Percentiles rank a stretch among this genome's conserved stretches.
Evolutionary conservation across 176 grass and related monocot species (phyloP).

Genomic region (Ensete ventricosum): DNA sequence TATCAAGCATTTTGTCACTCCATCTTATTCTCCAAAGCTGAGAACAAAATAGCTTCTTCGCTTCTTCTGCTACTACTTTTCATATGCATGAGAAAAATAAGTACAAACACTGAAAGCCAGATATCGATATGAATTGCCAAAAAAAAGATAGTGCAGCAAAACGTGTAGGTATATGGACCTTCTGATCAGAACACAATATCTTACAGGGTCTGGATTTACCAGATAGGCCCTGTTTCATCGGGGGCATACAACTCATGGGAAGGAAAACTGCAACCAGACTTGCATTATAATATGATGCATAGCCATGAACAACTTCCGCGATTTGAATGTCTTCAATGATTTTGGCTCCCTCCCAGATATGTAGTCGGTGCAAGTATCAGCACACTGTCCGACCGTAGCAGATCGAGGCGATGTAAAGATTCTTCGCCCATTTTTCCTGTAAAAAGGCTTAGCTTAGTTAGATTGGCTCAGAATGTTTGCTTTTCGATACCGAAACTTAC

Average conservation of each 20-base stretch:
- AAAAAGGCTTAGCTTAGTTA: conserved; percentile 1
- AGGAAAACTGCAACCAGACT: background rate
- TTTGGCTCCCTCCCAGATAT: background rate
- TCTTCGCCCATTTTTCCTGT: conserved; percentile 78
- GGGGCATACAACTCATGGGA: background rate
- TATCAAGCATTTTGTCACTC: background rate
- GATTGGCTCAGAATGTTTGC: background rate
- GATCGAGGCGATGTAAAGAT: conserved; percentile 52
- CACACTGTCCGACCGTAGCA: conserved; percentile 66
- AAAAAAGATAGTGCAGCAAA: background rate
- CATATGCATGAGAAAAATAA: background rate
- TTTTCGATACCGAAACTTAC: too few species aligned
- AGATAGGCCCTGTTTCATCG: conserved; percentile 1
- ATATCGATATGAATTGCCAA: background rate
- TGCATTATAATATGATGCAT: background rate
- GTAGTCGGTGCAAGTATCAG: conserved; percentile 21
- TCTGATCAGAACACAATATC: background rate
- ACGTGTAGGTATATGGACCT: background rate
- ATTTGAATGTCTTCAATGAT: background rate
- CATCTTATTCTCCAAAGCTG: background rate
- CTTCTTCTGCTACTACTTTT: background rate
- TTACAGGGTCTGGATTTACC: background rate
- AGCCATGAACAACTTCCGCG: background rate
- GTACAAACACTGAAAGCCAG: conserved; percentile 3
- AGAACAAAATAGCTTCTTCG: conserved; percentile 7